Evolutionary conservation across 345 rosid species (phyloP).

Genomic region (Eucalyptus melliodora): DNA sequence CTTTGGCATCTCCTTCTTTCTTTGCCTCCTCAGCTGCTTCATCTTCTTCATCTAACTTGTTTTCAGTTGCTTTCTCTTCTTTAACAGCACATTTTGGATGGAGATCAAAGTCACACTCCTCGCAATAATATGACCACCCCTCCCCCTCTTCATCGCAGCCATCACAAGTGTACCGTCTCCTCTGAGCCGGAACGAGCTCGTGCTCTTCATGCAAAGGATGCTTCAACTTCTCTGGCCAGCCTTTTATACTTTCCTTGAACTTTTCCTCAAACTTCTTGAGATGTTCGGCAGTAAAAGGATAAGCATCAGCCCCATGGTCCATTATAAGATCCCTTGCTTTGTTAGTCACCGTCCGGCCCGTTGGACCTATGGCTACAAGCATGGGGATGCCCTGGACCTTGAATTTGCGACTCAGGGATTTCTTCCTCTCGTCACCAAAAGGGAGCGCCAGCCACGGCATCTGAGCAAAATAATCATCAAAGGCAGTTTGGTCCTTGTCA

Average conservation of each 20-base stretch:
- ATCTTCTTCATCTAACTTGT: not conserved
- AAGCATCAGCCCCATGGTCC: slow-evolving; percentile 19
- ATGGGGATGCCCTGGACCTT: slow-evolving; percentile 20
- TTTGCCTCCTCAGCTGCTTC: not conserved
- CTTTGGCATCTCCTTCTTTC: not conserved
- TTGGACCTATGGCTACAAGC: slow-evolving; percentile 21
- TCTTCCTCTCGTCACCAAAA: slow-evolving; percentile 18
- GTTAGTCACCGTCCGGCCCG: slow-evolving; percentile 13
- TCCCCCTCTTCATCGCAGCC: slow-evolving; percentile 8
- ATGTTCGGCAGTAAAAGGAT: slow-evolving; percentile 23
- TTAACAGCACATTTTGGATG: slow-evolving; percentile 42
- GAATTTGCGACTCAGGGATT: slow-evolving; percentile 11
- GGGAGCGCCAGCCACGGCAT: slow-evolving; percentile 44
- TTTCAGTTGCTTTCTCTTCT: not conserved
- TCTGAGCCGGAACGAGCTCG: slow-evolving; percentile 26
- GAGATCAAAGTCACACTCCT: slow-evolving; percentile 58
- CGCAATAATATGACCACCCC: slow-evolving; percentile 43
- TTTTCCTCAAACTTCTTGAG: slow-evolving; percentile 6
- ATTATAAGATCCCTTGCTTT: slow-evolving; percentile 9
- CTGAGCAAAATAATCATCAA: slow-evolving; percentile 3
- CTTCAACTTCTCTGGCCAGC: slow-evolving; percentile 64
- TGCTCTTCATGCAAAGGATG: slow-evolving; percentile 52
- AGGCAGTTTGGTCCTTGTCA: slow-evolving; percentile 22
- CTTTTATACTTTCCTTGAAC: slow-evolving; percentile 46
- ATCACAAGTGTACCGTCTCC: not conserved